Evolutionary conservation across 257 asterid genomes (phyloP).

Genomic region (Solanum chmielewskii): DNA sequence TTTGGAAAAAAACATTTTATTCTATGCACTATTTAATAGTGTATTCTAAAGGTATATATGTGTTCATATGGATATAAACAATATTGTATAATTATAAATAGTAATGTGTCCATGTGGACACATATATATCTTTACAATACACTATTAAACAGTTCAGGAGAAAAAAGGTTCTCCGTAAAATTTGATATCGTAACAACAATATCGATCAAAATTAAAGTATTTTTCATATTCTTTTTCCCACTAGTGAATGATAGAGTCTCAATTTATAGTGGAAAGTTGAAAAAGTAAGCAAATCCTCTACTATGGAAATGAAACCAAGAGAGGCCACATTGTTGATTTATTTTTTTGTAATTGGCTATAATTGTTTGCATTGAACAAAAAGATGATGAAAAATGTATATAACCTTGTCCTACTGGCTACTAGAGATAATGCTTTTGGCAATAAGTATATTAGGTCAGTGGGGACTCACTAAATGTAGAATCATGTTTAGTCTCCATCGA

Average conservation of each 20-base stretch:
- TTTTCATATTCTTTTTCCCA: too few relatives aligned
- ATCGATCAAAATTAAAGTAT: too few relatives aligned
- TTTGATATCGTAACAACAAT: too few relatives aligned
- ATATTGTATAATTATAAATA: too few relatives aligned
- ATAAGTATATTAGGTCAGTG: background rate
- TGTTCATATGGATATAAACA: too few relatives aligned
- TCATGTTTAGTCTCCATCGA: background rate
- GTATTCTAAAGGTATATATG: too few relatives aligned
- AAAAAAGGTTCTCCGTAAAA: accelerated
- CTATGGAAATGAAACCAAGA: background rate
- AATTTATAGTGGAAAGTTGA: background rate
- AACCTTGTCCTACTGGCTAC: background rate
- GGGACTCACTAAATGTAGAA: background rate
- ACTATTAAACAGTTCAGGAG: too few relatives aligned
- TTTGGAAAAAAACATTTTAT: too few relatives aligned
- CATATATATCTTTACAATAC: too few relatives aligned
- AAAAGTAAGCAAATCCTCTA: background rate
- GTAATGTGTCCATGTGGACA: too few relatives aligned
- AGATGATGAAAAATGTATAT: background rate
- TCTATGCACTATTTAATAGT: too few relatives aligned
- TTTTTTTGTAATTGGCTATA: background rate
- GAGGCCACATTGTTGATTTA: background rate
- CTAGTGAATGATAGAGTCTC: background rate
- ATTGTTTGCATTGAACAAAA: background rate
- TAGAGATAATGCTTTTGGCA: background rate